Base-by-base conservation (phyloP, 306 rosid genomes). In the Oemleria cerasiformis region DNA sequence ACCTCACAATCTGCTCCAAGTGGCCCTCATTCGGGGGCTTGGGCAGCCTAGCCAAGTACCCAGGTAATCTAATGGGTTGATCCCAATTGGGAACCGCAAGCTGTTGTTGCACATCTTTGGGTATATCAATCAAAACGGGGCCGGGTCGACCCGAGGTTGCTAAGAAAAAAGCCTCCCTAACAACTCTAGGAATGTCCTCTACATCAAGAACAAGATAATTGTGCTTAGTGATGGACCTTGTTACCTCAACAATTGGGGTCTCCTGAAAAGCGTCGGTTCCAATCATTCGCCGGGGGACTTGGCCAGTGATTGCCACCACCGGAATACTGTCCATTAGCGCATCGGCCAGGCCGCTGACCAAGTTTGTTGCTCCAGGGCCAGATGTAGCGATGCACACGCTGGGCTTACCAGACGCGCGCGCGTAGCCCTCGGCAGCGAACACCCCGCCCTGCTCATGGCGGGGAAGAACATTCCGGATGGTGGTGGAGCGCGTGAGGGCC, bases 211-310 rank as follows among this genome's bases (percentile, higher is more conserved):
- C 92, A 19, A 91, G 95, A 30, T 89, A 94, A 63, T 94, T 91
- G 50, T 91, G 96, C 78, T 94, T 94, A 1, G 98, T 94, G 65
- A 94, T 91, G 30, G 96, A 94, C 48, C 97, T 78, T 0, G 97
- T 84, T 59, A 94, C 96, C 80, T 94, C 97, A 6, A 94, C 96
- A 9, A 94, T 94, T 0, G 98, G 95, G 11, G 96, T 94, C 67
- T 91, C 96, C 30, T 94, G 98, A 59, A 94, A 94, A 0, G 97
- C 98, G 70, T 91, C 97, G 1, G 97, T 94, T 21, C 98, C 97
- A 41, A 94, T 94, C 96, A 94, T 91, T 11, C 88, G 44, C 14
- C 97, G 86, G 0, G 97, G 98, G 30, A 94, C 97, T 49, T 94
- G 96, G 0, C 97, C 97, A 13, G 98, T 91, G 16, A 94, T 88